Base-by-base conservation (phyloP, 192 early-diverging fungal genomes). In the Haplosporangium gracile region DNA sequence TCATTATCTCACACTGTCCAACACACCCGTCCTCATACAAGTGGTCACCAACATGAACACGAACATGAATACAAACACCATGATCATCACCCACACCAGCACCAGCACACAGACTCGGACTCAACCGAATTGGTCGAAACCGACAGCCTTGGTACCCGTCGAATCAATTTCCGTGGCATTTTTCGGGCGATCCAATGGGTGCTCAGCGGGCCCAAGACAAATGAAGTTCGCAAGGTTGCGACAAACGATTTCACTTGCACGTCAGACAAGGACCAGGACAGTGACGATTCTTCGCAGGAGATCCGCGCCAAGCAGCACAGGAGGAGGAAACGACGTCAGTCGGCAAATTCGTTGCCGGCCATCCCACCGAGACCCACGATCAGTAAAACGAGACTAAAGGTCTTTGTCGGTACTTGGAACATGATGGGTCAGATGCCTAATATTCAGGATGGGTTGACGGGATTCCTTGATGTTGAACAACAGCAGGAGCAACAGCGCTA, bases 381-480 rank as follows among this genome's bases (percentile, higher is more conserved):
- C 68, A 81, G 79, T 6, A 87, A 72, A 69, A 89, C 88, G 49
- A 80, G 89, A 20, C 82, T 92, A 18, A 92, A 92, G 60, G 83
- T 92, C 15, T 92, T 92, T 83, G 80, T 92, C 16, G 91, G 91
- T 36, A 92, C 91, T 16, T 92, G 91, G 91, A 92, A 92, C 65
- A 92, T 92, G 91, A 89, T 88, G 76, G 90, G 90, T 1, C 84
- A 87, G 22, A 75, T 90, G 70, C 84, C 84, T 2, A 60, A 70
- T 32, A 39, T 82, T 32, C 83, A 55, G 4, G 83, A 89, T 20
- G 89, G 88, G 10, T 63, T 90, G 5, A 81, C 82, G 1, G 82
- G 84, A 13, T 90, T 90, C 43, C 55, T 90, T 11, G 88, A 88
- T 11, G 29, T 82, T 13, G 20, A 82, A 15, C 26, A 3, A 32